Base-by-base conservation (phyloP, 176 grass and related monocot genomes). In the Metroxylon sagu region DNA sequence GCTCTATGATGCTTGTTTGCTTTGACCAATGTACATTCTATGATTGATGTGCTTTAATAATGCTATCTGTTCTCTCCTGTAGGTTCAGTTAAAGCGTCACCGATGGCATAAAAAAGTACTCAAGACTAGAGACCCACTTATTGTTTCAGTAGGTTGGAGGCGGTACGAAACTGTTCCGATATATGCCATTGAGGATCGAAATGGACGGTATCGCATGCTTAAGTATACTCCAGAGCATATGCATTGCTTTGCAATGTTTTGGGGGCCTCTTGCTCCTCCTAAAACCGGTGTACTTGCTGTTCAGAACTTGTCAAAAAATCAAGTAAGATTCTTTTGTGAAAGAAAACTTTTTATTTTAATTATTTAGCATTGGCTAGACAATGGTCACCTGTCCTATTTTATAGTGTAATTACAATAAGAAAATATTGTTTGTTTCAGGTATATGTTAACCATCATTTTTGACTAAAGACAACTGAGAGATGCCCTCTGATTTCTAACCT, bases 161-260 rank as follows among this genome's bases (percentile, higher is more conserved):
- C 84, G 84, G 15, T 79, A 92, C 53, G 84, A 92, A 74, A 98
- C 93, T 28, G 61, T 86, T 57, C 93, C 93, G 75, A 77, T 92
- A 19, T 98, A 98, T 71, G 75, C 87, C 30, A 83, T 88, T 53
- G 87, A 98, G 76, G 93, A 98, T 74, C 72, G 29, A 19, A 97
- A 97, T 85, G 87, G 78, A 18, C 71, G 87, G 35, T 78, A 91
- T 27, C 83, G 93, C 62, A 98, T 92, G 93, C 87, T 98, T 35
- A 98, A 98, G 67, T 98, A 98, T 74, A 98, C 93, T 61, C 87
- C 87, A 53, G 93, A 98, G 63, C 93, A 98, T 72, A 98, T 98
- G 93, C 81, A 88, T 85, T 98, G 93, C 55, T 83, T 92, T 77
- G 87, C 93, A 31, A 92, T 88, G 84, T 98, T 92, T 68, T 98